A percentile compares a stretch with the other conserved stretches of the same genome.
Conservation (phyloP, 2,329 filamentous ascomycete genomes). For the Blumeria hordei region DNA sequence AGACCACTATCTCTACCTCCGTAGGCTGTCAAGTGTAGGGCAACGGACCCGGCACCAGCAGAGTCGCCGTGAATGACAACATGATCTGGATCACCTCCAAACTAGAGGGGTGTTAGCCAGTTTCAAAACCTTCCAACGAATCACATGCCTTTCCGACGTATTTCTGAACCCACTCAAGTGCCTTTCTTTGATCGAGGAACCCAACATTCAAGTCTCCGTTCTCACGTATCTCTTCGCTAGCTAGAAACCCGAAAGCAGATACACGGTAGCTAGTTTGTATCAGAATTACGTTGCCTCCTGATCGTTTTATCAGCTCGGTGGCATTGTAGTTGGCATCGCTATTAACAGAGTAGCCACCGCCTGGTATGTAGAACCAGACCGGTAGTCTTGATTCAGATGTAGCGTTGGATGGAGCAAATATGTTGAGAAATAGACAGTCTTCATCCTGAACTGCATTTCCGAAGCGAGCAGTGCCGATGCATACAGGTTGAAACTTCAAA, state of each 20-base stretch:
- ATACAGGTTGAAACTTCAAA: background rate
- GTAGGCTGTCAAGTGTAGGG: constrained; percentile 22
- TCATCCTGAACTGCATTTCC: constrained; percentile 5
- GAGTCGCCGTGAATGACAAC: constrained; percentile 22
- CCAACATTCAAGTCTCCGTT: constrained; percentile 1
- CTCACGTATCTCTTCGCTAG: constrained; percentile 1
- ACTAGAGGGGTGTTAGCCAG: background rate
- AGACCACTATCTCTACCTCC: constrained; percentile 25
- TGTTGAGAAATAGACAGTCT: constrained; percentile 16
- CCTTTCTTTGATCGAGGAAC: constrained; percentile 1
- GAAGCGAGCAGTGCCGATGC: background rate
- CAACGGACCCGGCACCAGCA: constrained; percentile 20
- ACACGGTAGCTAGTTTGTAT: constrained; percentile 22
- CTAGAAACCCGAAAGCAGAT: constrained; percentile 12
- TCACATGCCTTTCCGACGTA: background rate
- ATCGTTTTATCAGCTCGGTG: constrained; percentile 18
- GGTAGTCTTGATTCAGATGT: constrained; percentile 13
- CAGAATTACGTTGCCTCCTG: constrained; percentile 16
- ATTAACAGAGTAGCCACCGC: constrained; percentile 19
- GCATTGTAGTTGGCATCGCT: constrained; percentile 19
- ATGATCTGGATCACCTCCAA: constrained; percentile 15
- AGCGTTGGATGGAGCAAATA: constrained; percentile 9
- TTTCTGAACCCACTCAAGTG: constrained; percentile 1
- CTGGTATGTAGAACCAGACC: constrained; percentile 20
- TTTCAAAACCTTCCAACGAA: background rate